These are phyloP conservation scores for Fraxinus paxiana DNA, from an alignment of 305 asterid genomes.

Conservation along the genomic window DNA sequence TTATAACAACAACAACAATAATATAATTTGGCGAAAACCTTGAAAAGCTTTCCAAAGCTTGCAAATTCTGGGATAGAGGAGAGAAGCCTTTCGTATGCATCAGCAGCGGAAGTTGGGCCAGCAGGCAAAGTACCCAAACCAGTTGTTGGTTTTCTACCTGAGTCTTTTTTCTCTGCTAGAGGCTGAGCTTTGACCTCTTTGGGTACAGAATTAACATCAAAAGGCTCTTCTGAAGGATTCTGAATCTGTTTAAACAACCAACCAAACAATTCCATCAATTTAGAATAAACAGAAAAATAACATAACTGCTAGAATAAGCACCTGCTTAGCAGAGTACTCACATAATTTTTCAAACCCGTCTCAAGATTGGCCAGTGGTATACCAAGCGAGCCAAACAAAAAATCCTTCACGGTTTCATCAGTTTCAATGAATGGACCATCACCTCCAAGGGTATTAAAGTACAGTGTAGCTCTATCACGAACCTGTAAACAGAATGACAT, in stretches of 20 bases:
- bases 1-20: neutral
- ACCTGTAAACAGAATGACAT: conserved; percentile 46
- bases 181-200: conserved; percentile 84
- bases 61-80: conserved; percentile 73
- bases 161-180: conserved; percentile 76
- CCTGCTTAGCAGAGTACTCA: conserved; percentile 31
- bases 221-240: conserved; percentile 75
- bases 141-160: conserved; percentile 65
- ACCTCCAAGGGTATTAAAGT: conserved; percentile 83
- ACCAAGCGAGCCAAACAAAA: conserved; percentile 81
- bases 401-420: conserved; percentile 67
- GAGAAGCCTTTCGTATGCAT: conserved; percentile 71
- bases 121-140: conserved; percentile 72
- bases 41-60: conserved; percentile 79
- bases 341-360: conserved; percentile 80
- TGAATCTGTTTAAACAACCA: conserved; percentile 42
- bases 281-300: conserved; percentile 21
- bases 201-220: conserved; percentile 70
- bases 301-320: conserved; percentile 8
- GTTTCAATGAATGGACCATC: conserved; percentile 86
- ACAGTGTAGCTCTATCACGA: conserved; percentile 91
- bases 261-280: conserved; percentile 16
- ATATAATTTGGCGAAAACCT: conserved; percentile 43
- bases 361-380: conserved; percentile 71
- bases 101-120: conserved; percentile 61